These are phyloP conservation scores for Iberis amara DNA, from an alignment of 441 rosid species.

Conservation along the genomic window DNA sequence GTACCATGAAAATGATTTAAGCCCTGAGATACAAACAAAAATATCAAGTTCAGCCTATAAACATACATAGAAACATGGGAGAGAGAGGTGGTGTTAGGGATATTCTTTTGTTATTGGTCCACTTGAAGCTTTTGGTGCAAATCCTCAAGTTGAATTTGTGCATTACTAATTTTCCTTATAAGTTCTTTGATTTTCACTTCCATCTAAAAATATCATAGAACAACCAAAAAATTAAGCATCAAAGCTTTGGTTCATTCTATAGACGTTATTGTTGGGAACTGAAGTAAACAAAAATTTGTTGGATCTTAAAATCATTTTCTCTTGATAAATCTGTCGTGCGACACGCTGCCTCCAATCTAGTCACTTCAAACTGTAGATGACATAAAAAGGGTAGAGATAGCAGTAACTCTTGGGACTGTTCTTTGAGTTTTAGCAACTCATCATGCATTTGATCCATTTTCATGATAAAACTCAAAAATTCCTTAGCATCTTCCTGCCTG, in stretches of 20 bases:
- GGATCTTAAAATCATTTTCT: conserved; percentile 82
- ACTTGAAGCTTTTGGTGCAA: conserved; percentile 67
- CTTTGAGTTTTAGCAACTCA: conserved; percentile 74
- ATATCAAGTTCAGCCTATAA: conserved; percentile 17
- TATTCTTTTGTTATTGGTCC: conserved; percentile 43
- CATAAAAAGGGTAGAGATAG: conserved; percentile 20
- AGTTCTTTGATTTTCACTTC: conserved; percentile 87
- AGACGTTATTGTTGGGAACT: conserved; percentile 6
- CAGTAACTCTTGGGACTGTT: conserved; percentile 34
- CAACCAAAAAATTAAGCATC: conserved; percentile 3
- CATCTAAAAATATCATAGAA: conserved; percentile 46
- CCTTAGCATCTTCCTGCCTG: conserved; percentile 99
- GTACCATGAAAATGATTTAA: conserved; percentile 49
- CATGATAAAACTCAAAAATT: conserved; percentile 79
- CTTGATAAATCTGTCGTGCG: conserved; percentile 83
- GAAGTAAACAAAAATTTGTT: conserved; percentile 44
- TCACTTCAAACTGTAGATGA: conserved; percentile 93
- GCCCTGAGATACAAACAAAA: conserved; percentile 38
- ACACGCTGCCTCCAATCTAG: conserved; percentile 91
- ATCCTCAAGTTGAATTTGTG: conserved; percentile 71
- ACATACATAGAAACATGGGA: conserved; percentile 1
- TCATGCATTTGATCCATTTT: conserved; percentile 82
- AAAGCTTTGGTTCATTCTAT: conserved; percentile 10
- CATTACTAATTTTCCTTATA: conserved; percentile 77
- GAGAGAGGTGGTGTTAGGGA: conserved; percentile 25